Evolutionary conservation across 2,329 filamentous ascomycete species (phyloP), one percentile per base, ranked within the genome.

Genomic region (Aspergillus terreus): DNA sequence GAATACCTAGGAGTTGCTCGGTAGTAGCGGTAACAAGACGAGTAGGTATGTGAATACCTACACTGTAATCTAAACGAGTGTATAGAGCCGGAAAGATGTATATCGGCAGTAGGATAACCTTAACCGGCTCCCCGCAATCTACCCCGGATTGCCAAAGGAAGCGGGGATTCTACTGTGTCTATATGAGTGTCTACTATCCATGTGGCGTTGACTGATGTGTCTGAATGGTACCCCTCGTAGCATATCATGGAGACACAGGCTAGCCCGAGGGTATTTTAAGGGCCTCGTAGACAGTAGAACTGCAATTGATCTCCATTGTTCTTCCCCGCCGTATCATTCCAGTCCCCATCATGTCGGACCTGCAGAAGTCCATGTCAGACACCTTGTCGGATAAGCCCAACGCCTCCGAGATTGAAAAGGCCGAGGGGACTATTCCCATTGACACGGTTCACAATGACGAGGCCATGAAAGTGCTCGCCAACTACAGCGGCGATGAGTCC

Each of bases 381-480:
- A 53, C 53, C 32, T 14, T 52, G 27, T 51, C 52, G 15, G 57
- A 58, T 9, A 44, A 56, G 35, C 52, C 41, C 19, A 27, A 52
- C 11, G 17, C 19, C 15, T 17, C 40, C 6, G 40, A 42, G 11
- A 10, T 42, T 5, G 40, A 42, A 11, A 23, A 14, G 12, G 32
- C 30, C 23, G 53, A 55, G 48, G 56, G 61, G 30, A 43, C 46
- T 10, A 53, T 58, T 30, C 51, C 44, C 10, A 59, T 70, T 46
- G 67, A 72, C 51, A 73, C 70, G 5, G 44, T 71, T 12, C 67
- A 72, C 53, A 60, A 64, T 38, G 72, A 74, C 52, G 70, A 74
- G 51, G 73, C 72, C 17, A 52, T 75, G 42, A 71, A 69, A 47
- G 69, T 78, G 7, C 57, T 78, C 12, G 66, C 63, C 17, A 60